phyloP scores from a whole-genome alignment of 106 monocot species.

The Cymbidium sinense region DNA sequence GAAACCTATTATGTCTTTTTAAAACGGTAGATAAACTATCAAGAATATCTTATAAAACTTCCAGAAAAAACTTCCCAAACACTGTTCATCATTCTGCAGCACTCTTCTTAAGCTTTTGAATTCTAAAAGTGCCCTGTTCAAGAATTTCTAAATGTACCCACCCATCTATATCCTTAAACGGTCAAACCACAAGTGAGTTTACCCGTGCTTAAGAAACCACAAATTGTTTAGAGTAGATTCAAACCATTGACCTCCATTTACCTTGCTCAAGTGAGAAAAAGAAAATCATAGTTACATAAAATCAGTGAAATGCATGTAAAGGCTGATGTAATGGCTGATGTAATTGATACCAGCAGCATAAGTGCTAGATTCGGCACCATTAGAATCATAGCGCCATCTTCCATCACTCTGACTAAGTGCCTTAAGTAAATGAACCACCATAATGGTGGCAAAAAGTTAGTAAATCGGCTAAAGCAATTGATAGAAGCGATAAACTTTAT shows the following conservation, averaged over 20 bases:
- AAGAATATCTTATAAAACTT: background rate
- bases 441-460: background rate
- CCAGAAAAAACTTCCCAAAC: background rate
- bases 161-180: background rate
- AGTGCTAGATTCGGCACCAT: slow-evolving; percentile 66
- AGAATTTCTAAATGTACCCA: background rate
- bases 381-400: slow-evolving; percentile 83
- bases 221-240: background rate
- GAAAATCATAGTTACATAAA: background rate
- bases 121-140: background rate
- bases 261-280: background rate
- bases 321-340: background rate
- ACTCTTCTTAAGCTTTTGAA: background rate
- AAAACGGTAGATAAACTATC: background rate
- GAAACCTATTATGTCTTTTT: background rate
- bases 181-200: background rate
- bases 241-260: background rate
- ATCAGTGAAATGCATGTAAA: background rate
- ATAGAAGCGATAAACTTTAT: background rate
- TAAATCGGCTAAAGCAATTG: background rate
- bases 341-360: slow-evolving; percentile 79
- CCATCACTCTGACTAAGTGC: slow-evolving; percentile 95
- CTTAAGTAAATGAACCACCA: slow-evolving; percentile 17
- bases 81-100: background rate
- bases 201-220: background rate